Base-by-base conservation (phyloP, 2,329 filamentous ascomycete genomes). In the Lojkania enalia region DNA sequence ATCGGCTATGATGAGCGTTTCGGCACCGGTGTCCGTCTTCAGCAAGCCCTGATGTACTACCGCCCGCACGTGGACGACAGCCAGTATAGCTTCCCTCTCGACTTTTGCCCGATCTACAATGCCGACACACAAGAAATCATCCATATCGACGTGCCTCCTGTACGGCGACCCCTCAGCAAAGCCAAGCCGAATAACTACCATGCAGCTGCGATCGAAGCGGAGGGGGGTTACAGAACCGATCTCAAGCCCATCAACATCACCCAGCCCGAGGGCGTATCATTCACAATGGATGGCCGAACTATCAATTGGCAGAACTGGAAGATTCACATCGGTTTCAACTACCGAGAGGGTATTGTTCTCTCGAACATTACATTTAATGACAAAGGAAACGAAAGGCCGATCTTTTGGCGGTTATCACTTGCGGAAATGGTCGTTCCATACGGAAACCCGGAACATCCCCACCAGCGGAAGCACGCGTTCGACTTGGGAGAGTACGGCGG, bases 11-110 rank as follows among this genome's bases (percentile, higher is more conserved):
- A 96, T 60, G 88, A 95, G 73, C 85, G 91, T 33, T 94, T 90
- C 60, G 91, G 90, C 50, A 92, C 74, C 66, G 77, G 77, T 32
- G 77, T 89, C 32, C 84, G 91, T 42, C 81, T 96, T 3, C 91
- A 96, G 72, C 91, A 96, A 72, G 91, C 90, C 2, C 76, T 96
- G 42, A 95, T 96, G 90, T 96, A 96, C 77, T 96, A 95, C 71
- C 84, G 91, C 13, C 90, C 90, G 3, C 79, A 92, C 57, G 63
- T 86, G 14, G 90, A 96, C 61, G 88, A 92, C 73, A 89, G 83
- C 69, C 91, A 96, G 72, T 96, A 96, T 71, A 86, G 87, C 29
- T 96, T 86, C 64, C 91, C 91, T 0, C 80, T 96, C 40, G 91
- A 96, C 71, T 96, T 96, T 73, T 95, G 90, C 63, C 91, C 91